Evolutionary conservation across 257 asterid species (phyloP), one percentile per base, ranked within the genome.

Genomic region (Petrea volubilis): DNA sequence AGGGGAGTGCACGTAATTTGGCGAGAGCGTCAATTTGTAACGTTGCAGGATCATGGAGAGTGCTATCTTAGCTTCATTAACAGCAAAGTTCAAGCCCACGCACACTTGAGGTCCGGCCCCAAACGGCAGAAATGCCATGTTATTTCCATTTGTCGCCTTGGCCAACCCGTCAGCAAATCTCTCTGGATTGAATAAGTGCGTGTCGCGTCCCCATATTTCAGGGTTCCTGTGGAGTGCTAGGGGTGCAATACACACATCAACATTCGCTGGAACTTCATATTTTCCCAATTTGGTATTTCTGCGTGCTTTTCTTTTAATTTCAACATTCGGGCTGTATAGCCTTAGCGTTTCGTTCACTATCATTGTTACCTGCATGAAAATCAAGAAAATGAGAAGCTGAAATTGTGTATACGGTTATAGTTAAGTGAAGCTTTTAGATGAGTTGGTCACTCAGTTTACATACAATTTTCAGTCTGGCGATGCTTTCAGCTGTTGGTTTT

Each of bases 1-100:
- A 7, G 87, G 88, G 51, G 80, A 44, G 50, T 86, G 89, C n/a
- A 79, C 84, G 24, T 86, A 86, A 29, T 31, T 71, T 75, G 80
- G 62, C 10, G 71, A 60, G 21, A 68, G 60, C 3, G 20, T 50
- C 15, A 71, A 53, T 1, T 33, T 66, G 8, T 15, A 73, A 20
- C 77, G 70, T 49, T 73, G 76, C 68, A 76, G 17, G 49, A 74
- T 64, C 44, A 61, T 46, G 2, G 66, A 34, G n/a, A 70, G 64
- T 6, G 58, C 34, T 4, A 74, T 47, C 58, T 74, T 74, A 21
- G 59, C 51, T 53, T 40, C 60, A 6, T 36, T 57, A 55, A 25
- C 61, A 15, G 71, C 67, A 64, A 69, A 66, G 47, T 34, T 67
- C 55, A 47, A 46, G 14, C 80, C 77, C 31, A 76, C 77, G 18